Conservation (phyloP, 1,284 basidiomycete genomes). For the Trametes pubescens region DNA sequence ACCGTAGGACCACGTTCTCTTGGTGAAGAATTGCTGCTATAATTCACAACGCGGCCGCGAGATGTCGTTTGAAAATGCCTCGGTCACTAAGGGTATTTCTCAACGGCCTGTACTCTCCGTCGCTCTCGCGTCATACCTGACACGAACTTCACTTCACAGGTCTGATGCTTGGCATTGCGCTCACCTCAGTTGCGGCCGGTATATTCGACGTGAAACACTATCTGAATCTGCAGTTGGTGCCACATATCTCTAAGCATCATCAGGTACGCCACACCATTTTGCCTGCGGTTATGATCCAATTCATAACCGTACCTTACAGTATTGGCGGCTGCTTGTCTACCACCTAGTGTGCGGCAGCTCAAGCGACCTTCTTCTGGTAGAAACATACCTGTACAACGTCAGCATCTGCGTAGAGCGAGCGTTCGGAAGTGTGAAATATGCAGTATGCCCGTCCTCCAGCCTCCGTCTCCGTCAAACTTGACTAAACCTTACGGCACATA, state of each 20-base stretch:
- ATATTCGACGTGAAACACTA: slow-evolving; percentile 89
- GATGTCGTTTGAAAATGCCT: slow-evolving; percentile 83
- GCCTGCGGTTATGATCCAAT: not conserved
- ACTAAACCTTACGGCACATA: slow-evolving; percentile 18
- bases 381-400: slow-evolving; percentile 79
- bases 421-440: slow-evolving; percentile 89
- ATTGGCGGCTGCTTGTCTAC: slow-evolving; percentile 84
- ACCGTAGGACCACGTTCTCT: not conserved
- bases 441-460: slow-evolving; percentile 59
- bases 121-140: not conserved
- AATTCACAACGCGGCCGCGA: not conserved
- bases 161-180: slow-evolving; percentile 75
- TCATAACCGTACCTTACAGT: slow-evolving; percentile 54
- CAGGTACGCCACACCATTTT: slow-evolving; percentile 40
- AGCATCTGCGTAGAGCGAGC: slow-evolving; percentile 82
- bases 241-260: slow-evolving; percentile 52
- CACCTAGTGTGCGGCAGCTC: slow-evolving; percentile 86
- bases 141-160: slow-evolving; percentile 53
- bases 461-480: slow-evolving; percentile 1
- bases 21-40: not conserved
- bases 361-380: slow-evolving; percentile 83
- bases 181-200: slow-evolving; percentile 76
- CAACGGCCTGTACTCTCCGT: too few species aligned
- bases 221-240: slow-evolving; percentile 62
- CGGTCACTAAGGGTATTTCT: slow-evolving; percentile 75